Evolutionary conservation across 2,329 filamentous ascomycete genomes (phyloP).

Genomic region (Shiraia bambusicola): DNA sequence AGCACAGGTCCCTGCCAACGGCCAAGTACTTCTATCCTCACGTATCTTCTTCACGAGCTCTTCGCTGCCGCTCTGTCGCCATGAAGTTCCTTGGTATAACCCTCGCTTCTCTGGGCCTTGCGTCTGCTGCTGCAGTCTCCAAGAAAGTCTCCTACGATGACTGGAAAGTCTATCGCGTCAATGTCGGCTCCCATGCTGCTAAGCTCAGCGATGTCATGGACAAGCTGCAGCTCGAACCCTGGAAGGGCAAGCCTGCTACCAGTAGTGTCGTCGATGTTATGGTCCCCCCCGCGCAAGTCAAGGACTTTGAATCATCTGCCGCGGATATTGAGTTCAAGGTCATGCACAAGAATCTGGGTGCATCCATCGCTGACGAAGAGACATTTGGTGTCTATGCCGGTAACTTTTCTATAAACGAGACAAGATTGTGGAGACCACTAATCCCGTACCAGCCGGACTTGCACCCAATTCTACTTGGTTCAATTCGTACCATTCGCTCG

Average conservation of each 20-base stretch:
- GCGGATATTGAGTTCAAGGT: conserved; percentile 30
- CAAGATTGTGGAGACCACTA: conserved; percentile 16
- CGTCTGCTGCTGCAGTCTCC: conserved; percentile 35
- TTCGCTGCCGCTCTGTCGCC: conserved; percentile 4
- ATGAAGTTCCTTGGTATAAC: conserved; percentile 38
- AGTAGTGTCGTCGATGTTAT: conserved; percentile 41
- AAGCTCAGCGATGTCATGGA: conserved; percentile 33
- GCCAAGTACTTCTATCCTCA: conserved; percentile 1
- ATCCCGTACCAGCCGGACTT: conserved; percentile 24
- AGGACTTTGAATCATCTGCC: conserved; percentile 31
- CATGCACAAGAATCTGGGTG: conserved; percentile 43
- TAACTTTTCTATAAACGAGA: conserved; percentile 14
- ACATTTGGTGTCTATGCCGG: conserved; percentile 35
- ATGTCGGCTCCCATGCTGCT: conserved; percentile 29
- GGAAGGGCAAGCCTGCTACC: conserved; percentile 38
- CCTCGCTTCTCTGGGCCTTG: conserved; percentile 36
- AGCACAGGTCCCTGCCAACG: not conserved
- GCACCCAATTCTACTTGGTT: conserved; percentile 40
- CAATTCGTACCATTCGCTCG: conserved; percentile 40
- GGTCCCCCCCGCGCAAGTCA: conserved; percentile 35
- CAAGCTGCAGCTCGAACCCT: conserved; percentile 35
- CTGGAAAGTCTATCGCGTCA: conserved; percentile 42
- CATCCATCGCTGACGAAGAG: conserved; percentile 37
- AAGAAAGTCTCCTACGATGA: conserved; percentile 37
- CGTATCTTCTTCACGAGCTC: conserved; percentile 4